Conservation (phyloP, 306 rosid species). For the Cucumis melo region DNA sequence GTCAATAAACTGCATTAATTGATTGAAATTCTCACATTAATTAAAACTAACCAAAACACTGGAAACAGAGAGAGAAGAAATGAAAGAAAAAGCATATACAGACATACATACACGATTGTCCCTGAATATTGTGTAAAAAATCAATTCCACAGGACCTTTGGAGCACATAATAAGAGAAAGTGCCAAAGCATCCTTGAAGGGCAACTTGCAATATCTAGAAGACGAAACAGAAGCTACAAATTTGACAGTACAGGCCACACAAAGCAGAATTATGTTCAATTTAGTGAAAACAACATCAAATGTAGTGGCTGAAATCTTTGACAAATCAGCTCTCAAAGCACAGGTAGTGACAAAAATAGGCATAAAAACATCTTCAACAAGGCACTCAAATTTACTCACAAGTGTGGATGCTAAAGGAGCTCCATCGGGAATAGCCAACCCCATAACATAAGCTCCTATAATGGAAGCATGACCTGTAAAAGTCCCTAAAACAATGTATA, state of each 20-base stretch:
- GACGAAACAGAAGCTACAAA: slow-evolving; percentile 14
- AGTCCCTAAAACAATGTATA: neutral
- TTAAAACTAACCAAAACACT: too few species aligned
- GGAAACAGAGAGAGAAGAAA: too few species aligned
- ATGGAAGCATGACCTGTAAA: slow-evolving; percentile 7
- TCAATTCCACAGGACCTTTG: slow-evolving; percentile 51
- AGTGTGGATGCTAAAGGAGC: slow-evolving; percentile 58
- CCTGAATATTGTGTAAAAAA: slow-evolving; percentile 5
- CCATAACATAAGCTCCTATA: slow-evolving; percentile 34
- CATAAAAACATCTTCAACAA: slow-evolving; percentile 27
- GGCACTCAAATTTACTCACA: slow-evolving; percentile 25
- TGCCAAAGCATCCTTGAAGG: slow-evolving; percentile 23
- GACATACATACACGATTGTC: slow-evolving; percentile 13
- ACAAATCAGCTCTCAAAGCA: slow-evolving; percentile 33
- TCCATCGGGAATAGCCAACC: slow-evolving; percentile 52
- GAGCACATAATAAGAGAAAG: slow-evolving; percentile 33
- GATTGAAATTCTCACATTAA: too few species aligned
- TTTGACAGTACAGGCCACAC: slow-evolving; percentile 14
- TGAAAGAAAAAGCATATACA: too few species aligned
- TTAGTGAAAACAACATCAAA: neutral
- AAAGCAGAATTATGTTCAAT: slow-evolving; percentile 1
- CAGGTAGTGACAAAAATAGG: slow-evolving; percentile 35
- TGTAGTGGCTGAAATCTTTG: neutral
- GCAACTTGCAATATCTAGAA: slow-evolving; percentile 24
- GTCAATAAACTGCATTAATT: slow-evolving; percentile 12